phyloP scores from a whole-genome alignment of 805 yeast genomes.

The Komagataella mondaviorum region DNA sequence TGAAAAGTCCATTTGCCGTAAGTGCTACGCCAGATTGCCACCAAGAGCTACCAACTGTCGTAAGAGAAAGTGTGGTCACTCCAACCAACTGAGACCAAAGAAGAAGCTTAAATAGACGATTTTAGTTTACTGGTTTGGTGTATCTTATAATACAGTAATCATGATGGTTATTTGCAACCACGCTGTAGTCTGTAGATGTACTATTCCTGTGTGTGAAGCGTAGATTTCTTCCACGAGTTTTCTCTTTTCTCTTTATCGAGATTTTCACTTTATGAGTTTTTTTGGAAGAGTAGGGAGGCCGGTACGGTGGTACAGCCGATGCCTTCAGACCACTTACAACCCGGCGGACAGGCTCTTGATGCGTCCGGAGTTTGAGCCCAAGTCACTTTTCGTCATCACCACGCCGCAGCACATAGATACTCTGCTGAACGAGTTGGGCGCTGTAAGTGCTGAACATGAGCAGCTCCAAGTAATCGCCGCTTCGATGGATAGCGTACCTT shows the following conservation, averaged over 20 bases:
- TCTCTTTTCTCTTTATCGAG: not conserved
- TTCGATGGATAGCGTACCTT: slow-evolving; percentile 15
- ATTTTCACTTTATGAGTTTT: not conserved
- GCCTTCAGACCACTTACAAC: not conserved
- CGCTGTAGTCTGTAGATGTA: not conserved
- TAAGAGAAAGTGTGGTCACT: slow-evolving; percentile 99
- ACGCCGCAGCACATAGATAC: slow-evolving; percentile 15
- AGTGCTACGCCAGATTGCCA: slow-evolving; percentile 99
- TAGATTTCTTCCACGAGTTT: not conserved
- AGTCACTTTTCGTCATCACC: slow-evolving; percentile 12
- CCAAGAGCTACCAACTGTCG: slow-evolving; percentile 99
- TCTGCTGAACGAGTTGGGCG: slow-evolving; percentile 6
- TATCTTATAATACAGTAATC: slow-evolving; percentile 1
- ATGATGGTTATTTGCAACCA: not conserved
- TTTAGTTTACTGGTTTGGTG: slow-evolving; percentile 2
- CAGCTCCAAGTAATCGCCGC: slow-evolving; percentile 9
- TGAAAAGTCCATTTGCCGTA: slow-evolving; percentile 98
- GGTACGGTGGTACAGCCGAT: not conserved
- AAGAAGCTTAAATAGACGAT: slow-evolving; percentile 88
- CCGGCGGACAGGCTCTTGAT: not conserved
- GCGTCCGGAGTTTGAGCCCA: not conserved
- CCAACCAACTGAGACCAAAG: slow-evolving; percentile 99
- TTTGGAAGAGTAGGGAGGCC: not conserved
- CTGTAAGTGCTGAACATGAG: slow-evolving; percentile 4
- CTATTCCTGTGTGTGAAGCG: not conserved